Evolutionary conservation across 2,329 filamentous ascomycete species (phyloP), one percentile per base, ranked within the genome.

Genomic region (Huntiella decipiens): DNA sequence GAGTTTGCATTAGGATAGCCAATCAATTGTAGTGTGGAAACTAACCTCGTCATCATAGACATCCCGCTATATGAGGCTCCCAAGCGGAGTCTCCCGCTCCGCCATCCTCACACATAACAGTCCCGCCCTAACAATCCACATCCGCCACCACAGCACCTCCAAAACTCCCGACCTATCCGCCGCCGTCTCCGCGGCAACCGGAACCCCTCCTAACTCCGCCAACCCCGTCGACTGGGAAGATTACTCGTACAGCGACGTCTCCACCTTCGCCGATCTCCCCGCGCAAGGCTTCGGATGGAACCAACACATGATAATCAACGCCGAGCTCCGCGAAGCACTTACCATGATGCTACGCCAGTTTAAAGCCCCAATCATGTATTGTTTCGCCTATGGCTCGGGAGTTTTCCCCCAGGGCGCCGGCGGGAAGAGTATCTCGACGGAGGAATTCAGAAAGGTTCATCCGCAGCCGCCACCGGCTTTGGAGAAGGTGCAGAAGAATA

Each of bases 321-420:
- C 85, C 57, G 87, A 96, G 59, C 91, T 96, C 61, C 95, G 94
- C 57, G 82, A 95, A 61, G 80, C 80, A 10, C 63, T 98, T 55
- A 77, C 87, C 45, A 76, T 86, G 55, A 82, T 96, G 52, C 67
- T 95, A 16, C 91, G 86, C 74, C 76, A 92, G 56, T 96, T 98
- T 61, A 73, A 79, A 44, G 88, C 91, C 1, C 88, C 91, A 0
- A 93, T 98, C 53, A 77, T 87, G 47, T 96, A 96, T 65, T 88
- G 87, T 11, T 94, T 98, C 60, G 91, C 91, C 1, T 98, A 98
- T 58, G 91, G 91, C 16, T 96, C 88, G 4, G 91, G 91, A 3
- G 91, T 98, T 7, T 98, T 98, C 57, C 78, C 87, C 0, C 91
- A 98, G 59, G 57, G 61, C n/a, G 59, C 62, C 46, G 65, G 66